Base-by-base conservation (phyloP, 2,329 filamentous ascomycete species). In the Stagonosporopsis vannaccii region DNA sequence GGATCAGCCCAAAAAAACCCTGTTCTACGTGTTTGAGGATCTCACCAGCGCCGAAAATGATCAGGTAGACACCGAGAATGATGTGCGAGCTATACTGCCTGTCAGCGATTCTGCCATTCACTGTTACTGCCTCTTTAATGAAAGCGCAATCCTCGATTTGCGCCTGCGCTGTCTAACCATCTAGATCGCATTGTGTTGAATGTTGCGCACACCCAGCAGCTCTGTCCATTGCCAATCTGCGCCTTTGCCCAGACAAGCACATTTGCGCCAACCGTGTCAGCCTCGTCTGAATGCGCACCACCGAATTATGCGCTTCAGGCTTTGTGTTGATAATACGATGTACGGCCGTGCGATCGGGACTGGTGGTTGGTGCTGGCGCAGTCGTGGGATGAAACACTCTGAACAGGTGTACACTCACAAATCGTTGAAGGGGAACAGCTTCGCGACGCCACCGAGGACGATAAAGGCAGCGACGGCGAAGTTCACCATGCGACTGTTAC, bases 401-500 rank as follows among this genome's bases (percentile, higher is more conserved):
- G 32, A 51, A 56, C 53, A 56, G 53, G 47, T 56, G 53, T 56
- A 75, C 35, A 37, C 68, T 74, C 70, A 75, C 69, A 76, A 72
- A 58, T 72, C 69, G 58, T 70, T 65, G 55, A 74, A 68, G 22
- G 79, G 73, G 74, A 90, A 90, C 80, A 92, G 87, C 72, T 91
- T 87, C 61, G 82, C 83, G 71, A 92, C 83, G 69, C 92, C 94
- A 64, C 93, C 94, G 43, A 97, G 82, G 43, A 96, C 82, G 87
- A 97, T 96, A 66, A 97, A 85, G 66, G 89, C 89, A 70, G 89
- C 95, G 62, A 96, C 88, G 70, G 82, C 91, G 78, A 99, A 83
- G 84, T 99, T 99, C 77, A 96, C 91, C 74, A 98, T 87, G 74
- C 95, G 95, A 82, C 95, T 98, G 67, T 51, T 62, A 12, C 71